phyloP scores from a whole-genome alignment of 2,329 filamentous ascomycete species.

The Monilinia aucupariae region DNA sequence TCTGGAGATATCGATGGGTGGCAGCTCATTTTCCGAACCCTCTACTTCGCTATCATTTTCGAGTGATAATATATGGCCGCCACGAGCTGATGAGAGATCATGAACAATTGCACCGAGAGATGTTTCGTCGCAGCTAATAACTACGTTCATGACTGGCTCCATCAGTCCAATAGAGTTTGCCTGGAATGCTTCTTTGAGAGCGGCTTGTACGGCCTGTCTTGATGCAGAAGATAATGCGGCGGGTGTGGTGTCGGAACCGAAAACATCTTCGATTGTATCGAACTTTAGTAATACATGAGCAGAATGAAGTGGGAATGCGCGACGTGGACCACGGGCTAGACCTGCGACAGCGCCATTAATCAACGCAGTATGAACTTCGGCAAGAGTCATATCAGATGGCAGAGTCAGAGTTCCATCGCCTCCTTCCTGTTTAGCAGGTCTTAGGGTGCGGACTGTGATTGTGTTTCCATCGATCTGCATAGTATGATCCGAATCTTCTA shows the following conservation, averaged over 20 bases:
- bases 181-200: slow-evolving; percentile 58
- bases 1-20: slow-evolving; percentile 59
- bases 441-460: slow-evolving; percentile 47
- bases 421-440: slow-evolving; percentile 32
- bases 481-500: slow-evolving; percentile 39
- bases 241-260: slow-evolving; percentile 59
- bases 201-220: slow-evolving; percentile 61
- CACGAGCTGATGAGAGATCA: slow-evolving; percentile 68
- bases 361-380: slow-evolving; percentile 49
- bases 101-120: slow-evolving; percentile 78
- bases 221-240: slow-evolving; percentile 63
- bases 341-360: slow-evolving; percentile 78
- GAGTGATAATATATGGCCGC: slow-evolving; percentile 68
- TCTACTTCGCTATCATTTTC: slow-evolving; percentile 37
- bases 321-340: slow-evolving; percentile 75
- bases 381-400: slow-evolving; percentile 47
- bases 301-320: slow-evolving; percentile 73
- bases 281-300: slow-evolving; percentile 67
- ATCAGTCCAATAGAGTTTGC: slow-evolving; percentile 60
- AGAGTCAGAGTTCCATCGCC: slow-evolving; percentile 40
- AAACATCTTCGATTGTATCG: slow-evolving; percentile 59
- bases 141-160: slow-evolving; percentile 89
- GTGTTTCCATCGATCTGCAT: slow-evolving; percentile 66
- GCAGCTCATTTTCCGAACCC: slow-evolving; percentile 16
- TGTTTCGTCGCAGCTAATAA: slow-evolving; percentile 78